Evolutionary conservation across 2,329 filamentous ascomycete genomes (phyloP), one percentile per base, ranked within the genome.

Genomic region (Neonectria faginata): DNA sequence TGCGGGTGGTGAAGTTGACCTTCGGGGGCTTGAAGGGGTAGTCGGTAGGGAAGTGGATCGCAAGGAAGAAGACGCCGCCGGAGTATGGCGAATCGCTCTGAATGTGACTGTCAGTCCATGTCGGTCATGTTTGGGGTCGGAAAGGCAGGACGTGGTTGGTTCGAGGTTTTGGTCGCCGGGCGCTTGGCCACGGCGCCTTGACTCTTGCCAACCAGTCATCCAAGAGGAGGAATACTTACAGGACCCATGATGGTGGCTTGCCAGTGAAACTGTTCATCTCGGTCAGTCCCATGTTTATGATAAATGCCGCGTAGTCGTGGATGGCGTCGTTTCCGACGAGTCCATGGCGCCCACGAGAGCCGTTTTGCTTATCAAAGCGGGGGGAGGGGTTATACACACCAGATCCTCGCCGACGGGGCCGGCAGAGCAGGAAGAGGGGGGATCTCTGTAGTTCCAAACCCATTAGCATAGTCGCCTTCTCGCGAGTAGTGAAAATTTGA

Each of bases 161-260:
- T 61, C 39, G 54, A 62, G 66, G 51, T 56, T 55, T 50, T 56
- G 50, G 67, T 57, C 59, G 68, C 60, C 61, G 53, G 65, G 57
- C 60, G 64, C 67, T 67, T 70, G 57, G 65, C 67, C 60, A 64
- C 64, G 25, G 55, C 57, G 50, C 57, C 53, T 51, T 16, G 27
- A 31, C 58, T 54, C 54, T 53, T 60, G 47, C 66, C 60, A 62
- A 47, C 33, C 41, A 56, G 55, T 58, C 44, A 47, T 27, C 41
- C 59, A 59, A 56, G 58, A 45, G 63, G 67, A 50, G 52, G 14
- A 69, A 72, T 73, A 77, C 93, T 89, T 90, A 97, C 93, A 80
- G 96, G 96, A 83, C 96, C 96, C 96, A 99, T 99, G 81, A 99
- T 99, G 57, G 96, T 99, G 77, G 96, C 96, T 91, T 99, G 96